Evolutionary conservation across 1,139 yeast genomes (phyloP).

Genomic region (Candida buenavistaensis): DNA sequence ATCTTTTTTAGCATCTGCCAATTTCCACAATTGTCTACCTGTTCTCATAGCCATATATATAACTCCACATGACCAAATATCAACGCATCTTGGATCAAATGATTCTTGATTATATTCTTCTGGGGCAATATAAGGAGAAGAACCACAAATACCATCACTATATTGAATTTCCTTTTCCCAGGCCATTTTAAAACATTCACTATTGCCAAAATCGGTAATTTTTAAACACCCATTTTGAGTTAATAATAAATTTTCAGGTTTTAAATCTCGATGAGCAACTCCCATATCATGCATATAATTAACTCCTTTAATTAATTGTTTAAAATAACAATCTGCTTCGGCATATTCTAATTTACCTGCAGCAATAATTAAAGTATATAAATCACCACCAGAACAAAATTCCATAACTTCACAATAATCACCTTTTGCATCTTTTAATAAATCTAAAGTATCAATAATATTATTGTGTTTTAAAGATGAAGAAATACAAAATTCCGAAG

Average conservation of each 20-base stretch:
- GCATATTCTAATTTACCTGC: constrained; percentile 92
- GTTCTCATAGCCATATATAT: constrained; percentile 99
- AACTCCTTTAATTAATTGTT: constrained; percentile 96
- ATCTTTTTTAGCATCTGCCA: constrained; percentile 74
- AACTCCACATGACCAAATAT: constrained; percentile 98
- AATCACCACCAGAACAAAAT: constrained; percentile 93
- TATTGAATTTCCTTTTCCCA: constrained; percentile 97
- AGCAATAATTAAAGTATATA: constrained; percentile 94
- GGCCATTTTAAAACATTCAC: constrained; percentile 96
- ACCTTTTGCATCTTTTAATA: constrained; percentile 86
- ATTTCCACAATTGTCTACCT: constrained; percentile 90
- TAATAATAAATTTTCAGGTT: constrained; percentile 88
- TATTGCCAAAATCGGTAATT: constrained; percentile 94
- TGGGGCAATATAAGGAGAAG: constrained; percentile 98
- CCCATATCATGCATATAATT: constrained; percentile 98
- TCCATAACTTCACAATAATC: constrained; percentile 96
- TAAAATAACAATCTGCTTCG: constrained; percentile 93
- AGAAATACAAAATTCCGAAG: constrained; percentile 50
- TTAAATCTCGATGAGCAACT: constrained; percentile 94
- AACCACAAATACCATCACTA: constrained; percentile 96
- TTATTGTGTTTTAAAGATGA: constrained; percentile 47
- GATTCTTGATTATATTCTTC: constrained; percentile 95
- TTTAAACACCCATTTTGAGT: constrained; percentile 92
- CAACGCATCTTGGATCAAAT: constrained; percentile 98
- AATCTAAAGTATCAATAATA: constrained; percentile 82